Percentiles rank a stretch among this genome's conserved stretches.
Conservation (phyloP, 257 asterid species). For the Solanum sejunctum region DNA sequence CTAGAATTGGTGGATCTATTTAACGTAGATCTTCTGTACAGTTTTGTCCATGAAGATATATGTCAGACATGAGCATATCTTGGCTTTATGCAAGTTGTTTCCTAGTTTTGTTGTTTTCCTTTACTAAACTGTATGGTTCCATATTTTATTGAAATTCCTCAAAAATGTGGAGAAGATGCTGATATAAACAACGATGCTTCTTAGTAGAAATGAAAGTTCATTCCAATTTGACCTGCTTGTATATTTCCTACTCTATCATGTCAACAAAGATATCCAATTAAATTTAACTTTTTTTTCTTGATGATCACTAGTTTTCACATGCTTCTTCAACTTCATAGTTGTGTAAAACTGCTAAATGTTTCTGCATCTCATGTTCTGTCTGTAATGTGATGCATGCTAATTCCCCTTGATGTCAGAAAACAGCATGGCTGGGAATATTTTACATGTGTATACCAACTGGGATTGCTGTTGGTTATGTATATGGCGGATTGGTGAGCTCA, state of each 20-base stretch:
- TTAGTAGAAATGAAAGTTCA: background rate
- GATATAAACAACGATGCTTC: background rate
- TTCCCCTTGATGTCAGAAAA: slow-evolving; percentile 38
- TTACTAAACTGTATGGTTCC: background rate
- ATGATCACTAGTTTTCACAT: background rate
- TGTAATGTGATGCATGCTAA: background rate
- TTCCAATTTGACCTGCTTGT: background rate
- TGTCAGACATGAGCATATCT: background rate
- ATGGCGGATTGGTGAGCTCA: slow-evolving; percentile 77
- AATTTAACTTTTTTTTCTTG: background rate
- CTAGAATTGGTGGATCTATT: background rate
- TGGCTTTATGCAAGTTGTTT: background rate
- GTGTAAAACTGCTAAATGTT: background rate
- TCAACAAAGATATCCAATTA: background rate
- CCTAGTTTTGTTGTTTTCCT: background rate
- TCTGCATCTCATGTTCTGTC: background rate
- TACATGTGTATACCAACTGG: slow-evolving; percentile 98
- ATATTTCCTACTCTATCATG: background rate
- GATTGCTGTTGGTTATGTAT: slow-evolving; percentile 83
- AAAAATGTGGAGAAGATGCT: background rate
- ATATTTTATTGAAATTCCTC: background rate
- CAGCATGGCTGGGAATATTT: slow-evolving; percentile 90
- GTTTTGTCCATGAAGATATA: background rate
- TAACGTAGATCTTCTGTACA: background rate
- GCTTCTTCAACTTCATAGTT: background rate